These are phyloP conservation scores for Skeletonema grethae DNA, from an alignment of 108 stramenopile species.

Conservation along the genomic window DNA sequence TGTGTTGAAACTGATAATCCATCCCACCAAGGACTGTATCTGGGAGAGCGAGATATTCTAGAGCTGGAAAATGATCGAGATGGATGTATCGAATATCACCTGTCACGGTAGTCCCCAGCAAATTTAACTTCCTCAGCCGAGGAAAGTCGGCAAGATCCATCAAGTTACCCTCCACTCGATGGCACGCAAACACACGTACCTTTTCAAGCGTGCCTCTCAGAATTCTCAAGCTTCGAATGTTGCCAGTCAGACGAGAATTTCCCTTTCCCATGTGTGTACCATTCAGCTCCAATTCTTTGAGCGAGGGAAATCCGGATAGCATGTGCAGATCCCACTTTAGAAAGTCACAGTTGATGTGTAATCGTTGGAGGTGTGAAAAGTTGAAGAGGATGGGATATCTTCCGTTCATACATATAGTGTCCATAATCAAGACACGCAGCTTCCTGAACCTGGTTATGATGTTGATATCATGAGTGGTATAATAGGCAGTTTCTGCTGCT, in stretches of 20 bases:
- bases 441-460: not conserved
- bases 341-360: not conserved
- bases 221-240: not conserved
- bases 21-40: not conserved
- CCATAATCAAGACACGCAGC: not conserved
- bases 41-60: not conserved
- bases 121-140: slow-evolving; percentile 10
- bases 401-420: not conserved
- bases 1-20: not conserved
- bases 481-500: not conserved
- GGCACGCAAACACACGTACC: not conserved
- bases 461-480: slow-evolving; percentile 12
- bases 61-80: not conserved
- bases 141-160: slow-evolving; percentile 27
- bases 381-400: slow-evolving; percentile 10
- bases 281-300: not conserved
- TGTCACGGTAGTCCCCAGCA: not conserved
- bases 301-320: slow-evolving; percentile 4
- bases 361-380: not conserved
- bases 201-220: not conserved
- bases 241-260: not conserved
- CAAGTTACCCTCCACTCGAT: not conserved
- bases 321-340: slow-evolving; percentile 2
- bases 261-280: not conserved
- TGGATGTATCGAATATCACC: not conserved